Conservation (phyloP, 1,284 basidiomycete genomes). For the Puccinia sorghi region DNA sequence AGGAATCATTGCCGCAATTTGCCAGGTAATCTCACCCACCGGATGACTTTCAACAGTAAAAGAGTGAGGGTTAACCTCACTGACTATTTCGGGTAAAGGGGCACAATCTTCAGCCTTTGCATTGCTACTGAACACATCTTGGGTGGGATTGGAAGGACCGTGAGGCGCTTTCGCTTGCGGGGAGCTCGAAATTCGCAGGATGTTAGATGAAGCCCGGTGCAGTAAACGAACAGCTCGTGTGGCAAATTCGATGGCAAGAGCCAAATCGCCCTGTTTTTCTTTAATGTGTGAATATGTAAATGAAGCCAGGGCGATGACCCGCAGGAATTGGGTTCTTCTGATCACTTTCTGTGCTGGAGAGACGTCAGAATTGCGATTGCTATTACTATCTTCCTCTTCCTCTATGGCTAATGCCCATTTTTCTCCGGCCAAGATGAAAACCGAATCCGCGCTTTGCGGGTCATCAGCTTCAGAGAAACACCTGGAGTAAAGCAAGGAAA, state of each 20-base stretch:
- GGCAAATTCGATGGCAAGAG: conserved; percentile 40
- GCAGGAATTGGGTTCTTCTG: conserved; percentile 26
- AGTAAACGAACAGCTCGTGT: conserved; percentile 37
- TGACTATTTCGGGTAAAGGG: conserved; percentile 38
- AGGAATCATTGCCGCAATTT: conserved; percentile 37
- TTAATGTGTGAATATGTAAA: conserved; percentile 40
- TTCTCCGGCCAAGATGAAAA: conserved; percentile 26
- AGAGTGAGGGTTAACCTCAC: conserved; percentile 15
- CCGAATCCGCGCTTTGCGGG: conserved; percentile 14
- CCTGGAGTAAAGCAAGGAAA: conserved; percentile 42
- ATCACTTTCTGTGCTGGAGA: conserved; percentile 38
- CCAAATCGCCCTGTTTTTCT: conserved; percentile 44
- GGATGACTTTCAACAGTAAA: conserved; percentile 46
- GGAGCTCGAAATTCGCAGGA: conserved; percentile 33
- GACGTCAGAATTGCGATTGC: conserved; percentile 10
- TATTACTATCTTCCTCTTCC: conserved; percentile 24
- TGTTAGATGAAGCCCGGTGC: conserved; percentile 47
- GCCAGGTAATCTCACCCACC: conserved; percentile 44
- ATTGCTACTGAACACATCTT: conserved; percentile 44
- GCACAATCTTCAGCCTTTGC: conserved; percentile 38
- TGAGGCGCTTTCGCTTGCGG: neutral
- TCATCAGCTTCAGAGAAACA: conserved; percentile 37
- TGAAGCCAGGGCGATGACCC: conserved; percentile 42
- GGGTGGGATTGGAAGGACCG: neutral
- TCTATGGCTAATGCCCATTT: conserved; percentile 39